Conservation (phyloP, 768 basidiomycete species). For the Tylopilus subfusipes region DNA sequence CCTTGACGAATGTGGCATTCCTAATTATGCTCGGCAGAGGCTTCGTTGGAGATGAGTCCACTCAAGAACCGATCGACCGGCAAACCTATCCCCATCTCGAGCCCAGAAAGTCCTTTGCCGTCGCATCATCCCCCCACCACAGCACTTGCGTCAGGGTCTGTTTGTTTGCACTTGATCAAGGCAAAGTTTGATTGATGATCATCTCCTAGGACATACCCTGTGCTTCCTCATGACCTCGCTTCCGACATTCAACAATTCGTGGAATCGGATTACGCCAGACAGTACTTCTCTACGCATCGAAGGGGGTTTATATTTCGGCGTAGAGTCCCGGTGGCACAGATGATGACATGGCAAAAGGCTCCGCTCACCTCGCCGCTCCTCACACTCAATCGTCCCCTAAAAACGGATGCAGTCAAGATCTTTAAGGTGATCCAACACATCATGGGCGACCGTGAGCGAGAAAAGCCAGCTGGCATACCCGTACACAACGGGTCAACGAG, state of each 20-base stretch:
- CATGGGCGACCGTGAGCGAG: slow-evolving; percentile 89
- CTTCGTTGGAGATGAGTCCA: slow-evolving; percentile 71
- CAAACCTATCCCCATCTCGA: slow-evolving; percentile 59
- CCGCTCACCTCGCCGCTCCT: slow-evolving; percentile 75
- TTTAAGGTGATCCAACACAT: slow-evolving; percentile 91
- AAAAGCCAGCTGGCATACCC: slow-evolving; percentile 52
- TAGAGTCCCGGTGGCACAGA: slow-evolving; percentile 74
- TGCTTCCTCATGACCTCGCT: slow-evolving; percentile 75
- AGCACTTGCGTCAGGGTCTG: slow-evolving; percentile 66
- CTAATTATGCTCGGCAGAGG: slow-evolving; percentile 39
- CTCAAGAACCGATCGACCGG: slow-evolving; percentile 61
- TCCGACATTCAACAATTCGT: slow-evolving; percentile 86
- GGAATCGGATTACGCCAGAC: slow-evolving; percentile 78
- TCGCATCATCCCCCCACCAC: slow-evolving; percentile 30
- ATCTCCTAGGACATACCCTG: slow-evolving; percentile 60
- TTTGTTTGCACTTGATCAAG: background rate
- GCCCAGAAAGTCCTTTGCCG: slow-evolving; percentile 29
- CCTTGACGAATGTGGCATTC: background rate
- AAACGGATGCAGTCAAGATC: slow-evolving; percentile 74
- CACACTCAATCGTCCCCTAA: slow-evolving; percentile 57
- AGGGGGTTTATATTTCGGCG: slow-evolving; percentile 84
- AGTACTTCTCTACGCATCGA: slow-evolving; percentile 89
- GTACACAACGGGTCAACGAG: slow-evolving; percentile 41
- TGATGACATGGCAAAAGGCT: slow-evolving; percentile 90
- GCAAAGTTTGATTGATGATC: slow-evolving; percentile 9